Evolutionary conservation across 164 flowering plant species (phyloP).

Genomic region (Aristolochia fimbriata): DNA sequence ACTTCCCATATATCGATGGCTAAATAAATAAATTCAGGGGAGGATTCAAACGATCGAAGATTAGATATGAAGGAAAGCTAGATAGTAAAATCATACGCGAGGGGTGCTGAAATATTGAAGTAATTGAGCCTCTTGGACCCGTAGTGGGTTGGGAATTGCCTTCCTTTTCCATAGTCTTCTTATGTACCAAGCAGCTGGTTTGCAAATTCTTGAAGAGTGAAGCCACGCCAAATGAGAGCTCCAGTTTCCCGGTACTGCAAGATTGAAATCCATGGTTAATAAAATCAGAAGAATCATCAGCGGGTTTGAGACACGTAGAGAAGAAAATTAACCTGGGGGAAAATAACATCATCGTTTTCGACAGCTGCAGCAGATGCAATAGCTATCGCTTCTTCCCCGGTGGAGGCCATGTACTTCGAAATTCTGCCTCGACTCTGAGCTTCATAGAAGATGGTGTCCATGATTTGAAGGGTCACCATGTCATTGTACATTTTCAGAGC

Average conservation of each 20-base stretch:
- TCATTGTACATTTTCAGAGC: slow-evolving; percentile 50
- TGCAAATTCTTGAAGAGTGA: slow-evolving; percentile 17
- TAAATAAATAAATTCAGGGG: too few species aligned
- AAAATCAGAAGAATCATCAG: neutral
- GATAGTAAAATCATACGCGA: slow-evolving; percentile 49
- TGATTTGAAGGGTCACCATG: slow-evolving; percentile 70
- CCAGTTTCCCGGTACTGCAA: slow-evolving; percentile 89
- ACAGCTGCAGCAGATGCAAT: slow-evolving; percentile 13
- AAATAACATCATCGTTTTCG: slow-evolving; percentile 37
- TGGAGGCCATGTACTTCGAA: slow-evolving; percentile 61
- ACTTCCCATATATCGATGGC: too few species aligned
- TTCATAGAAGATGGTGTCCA: slow-evolving; percentile 72
- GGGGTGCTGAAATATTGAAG: slow-evolving; percentile 72
- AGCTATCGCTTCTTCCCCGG: slow-evolving; percentile 65
- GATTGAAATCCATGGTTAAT: neutral
- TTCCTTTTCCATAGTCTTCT: slow-evolving; percentile 21
- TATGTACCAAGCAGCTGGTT: slow-evolving; percentile 76
- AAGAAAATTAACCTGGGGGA: slow-evolving; percentile 47
- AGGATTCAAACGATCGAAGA: too few species aligned
- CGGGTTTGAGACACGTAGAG: neutral
- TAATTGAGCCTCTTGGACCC: slow-evolving; percentile 67
- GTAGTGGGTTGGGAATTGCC: slow-evolving; percentile 63
- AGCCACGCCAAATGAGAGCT: slow-evolving; percentile 81
- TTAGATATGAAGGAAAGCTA: neutral
- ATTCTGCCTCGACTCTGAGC: slow-evolving; percentile 90